phyloP scores from a whole-genome alignment of 768 basidiomycete species.

The Xerocomellus dryophilus region DNA sequence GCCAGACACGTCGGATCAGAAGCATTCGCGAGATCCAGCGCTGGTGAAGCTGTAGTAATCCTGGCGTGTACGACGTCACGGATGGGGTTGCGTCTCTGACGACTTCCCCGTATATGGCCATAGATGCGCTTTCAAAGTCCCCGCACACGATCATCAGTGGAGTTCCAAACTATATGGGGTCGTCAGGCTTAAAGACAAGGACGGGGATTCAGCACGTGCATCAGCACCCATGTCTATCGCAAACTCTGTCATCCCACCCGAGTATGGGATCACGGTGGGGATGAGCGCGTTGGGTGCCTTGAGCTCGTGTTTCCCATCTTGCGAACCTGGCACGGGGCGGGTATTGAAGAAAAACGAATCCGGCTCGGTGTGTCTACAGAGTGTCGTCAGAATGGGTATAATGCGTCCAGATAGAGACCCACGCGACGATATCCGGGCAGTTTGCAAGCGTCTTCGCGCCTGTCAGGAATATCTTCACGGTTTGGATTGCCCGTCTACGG shows the following conservation, averaged over 20 bases:
- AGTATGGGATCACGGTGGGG: slow-evolving; percentile 67
- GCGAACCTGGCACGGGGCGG: slow-evolving; percentile 43
- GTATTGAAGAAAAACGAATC: slow-evolving; percentile 77
- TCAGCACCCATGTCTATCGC: slow-evolving; percentile 66
- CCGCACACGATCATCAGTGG: slow-evolving; percentile 80
- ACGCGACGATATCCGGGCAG: slow-evolving; percentile 64
- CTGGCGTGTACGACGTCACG: slow-evolving; percentile 42
- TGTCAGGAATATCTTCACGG: slow-evolving; percentile 68
- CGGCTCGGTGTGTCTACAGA: slow-evolving; percentile 62
- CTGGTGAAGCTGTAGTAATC: slow-evolving; percentile 37
- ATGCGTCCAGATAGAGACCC: slow-evolving; percentile 23
- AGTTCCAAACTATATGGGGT: slow-evolving; percentile 54
- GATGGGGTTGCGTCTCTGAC: slow-evolving; percentile 43
- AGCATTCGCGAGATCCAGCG: slow-evolving; percentile 59
- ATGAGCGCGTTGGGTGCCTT: slow-evolving; percentile 69
- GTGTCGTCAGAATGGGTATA: not conserved
- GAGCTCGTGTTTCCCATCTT: slow-evolving; percentile 53
- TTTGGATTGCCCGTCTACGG: too few species aligned
- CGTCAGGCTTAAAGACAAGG: not conserved
- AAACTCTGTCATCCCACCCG: slow-evolving; percentile 66
- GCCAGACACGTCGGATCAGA: slow-evolving; percentile 62
- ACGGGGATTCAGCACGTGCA: slow-evolving; percentile 41
- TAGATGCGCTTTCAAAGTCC: slow-evolving; percentile 60
- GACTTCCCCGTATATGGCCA: slow-evolving; percentile 49
- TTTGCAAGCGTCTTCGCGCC: slow-evolving; percentile 58